phyloP scores from a whole-genome alignment of 1,284 basidiomycete genomes.

The Leccinum pachyderme region DNA sequence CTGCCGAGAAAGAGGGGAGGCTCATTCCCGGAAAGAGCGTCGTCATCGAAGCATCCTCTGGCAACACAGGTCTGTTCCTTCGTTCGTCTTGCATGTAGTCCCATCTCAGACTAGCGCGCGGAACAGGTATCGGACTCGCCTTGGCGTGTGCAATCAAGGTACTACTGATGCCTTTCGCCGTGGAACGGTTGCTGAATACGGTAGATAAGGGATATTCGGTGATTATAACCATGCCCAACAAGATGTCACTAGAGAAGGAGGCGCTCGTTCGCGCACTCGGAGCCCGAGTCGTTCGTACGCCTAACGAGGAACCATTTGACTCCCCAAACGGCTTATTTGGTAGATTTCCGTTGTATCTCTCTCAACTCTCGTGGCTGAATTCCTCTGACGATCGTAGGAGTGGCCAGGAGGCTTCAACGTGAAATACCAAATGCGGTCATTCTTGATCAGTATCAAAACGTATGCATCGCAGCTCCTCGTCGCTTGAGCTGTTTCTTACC shows the following conservation, averaged over 20 bases:
- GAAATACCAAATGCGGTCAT: constrained; percentile 87
- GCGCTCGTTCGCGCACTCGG: constrained; percentile 88
- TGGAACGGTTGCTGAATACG: constrained; percentile 67
- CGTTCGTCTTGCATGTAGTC: neutral
- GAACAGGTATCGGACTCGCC: constrained; percentile 83
- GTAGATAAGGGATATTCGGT: constrained; percentile 83
- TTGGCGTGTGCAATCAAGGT: constrained; percentile 92
- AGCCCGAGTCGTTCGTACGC: constrained; percentile 92
- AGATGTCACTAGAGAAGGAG: constrained; percentile 98
- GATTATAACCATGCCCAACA: constrained; percentile 95
- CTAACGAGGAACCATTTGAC: constrained; percentile 86
- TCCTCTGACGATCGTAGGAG: constrained; percentile 76
- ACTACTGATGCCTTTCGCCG: constrained; percentile 20
- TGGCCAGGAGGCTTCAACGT: constrained; percentile 75
- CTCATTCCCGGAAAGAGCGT: constrained; percentile 88
- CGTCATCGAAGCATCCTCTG: constrained; percentile 92
- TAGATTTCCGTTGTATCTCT: constrained; percentile 43
- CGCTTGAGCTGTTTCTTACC: neutral
- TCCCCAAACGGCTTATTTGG: constrained; percentile 88
- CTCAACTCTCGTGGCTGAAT: constrained; percentile 71
- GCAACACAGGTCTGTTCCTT: constrained; percentile 79
- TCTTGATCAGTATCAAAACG: constrained; percentile 86
- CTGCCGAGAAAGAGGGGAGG: constrained; percentile 84
- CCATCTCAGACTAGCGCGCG: neutral
- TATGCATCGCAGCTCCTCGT: constrained; percentile 33